A percentile compares a stretch with the other conserved stretches of the same genome.
Conservation (phyloP, 2,329 filamentous ascomycete genomes). For the Tricladium varicosporioides region DNA sequence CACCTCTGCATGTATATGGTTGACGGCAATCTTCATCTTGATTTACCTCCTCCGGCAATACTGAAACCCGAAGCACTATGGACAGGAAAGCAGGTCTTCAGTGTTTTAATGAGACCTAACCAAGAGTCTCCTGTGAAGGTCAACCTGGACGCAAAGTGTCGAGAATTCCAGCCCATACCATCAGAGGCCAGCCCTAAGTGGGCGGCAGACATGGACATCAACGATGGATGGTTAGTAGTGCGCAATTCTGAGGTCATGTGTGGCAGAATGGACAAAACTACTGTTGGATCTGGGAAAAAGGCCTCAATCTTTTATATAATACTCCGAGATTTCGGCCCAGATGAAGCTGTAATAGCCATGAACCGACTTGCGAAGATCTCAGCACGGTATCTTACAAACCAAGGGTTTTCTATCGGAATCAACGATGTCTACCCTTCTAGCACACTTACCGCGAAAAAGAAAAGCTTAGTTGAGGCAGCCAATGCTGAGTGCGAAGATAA, state of each 20-base stretch:
- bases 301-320: constrained; percentile 98
- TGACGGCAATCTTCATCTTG: constrained; percentile 71
- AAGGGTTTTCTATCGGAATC: constrained; percentile 94
- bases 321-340: constrained; percentile 88
- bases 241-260: constrained; percentile 98
- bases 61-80: constrained; percentile 83
- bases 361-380: constrained; percentile 89
- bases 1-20: constrained; percentile 95
- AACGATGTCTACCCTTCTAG: constrained; percentile 87
- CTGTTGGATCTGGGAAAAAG: constrained; percentile 95
- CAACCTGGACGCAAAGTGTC: constrained; percentile 91
- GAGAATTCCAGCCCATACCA: constrained; percentile 61
- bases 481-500: constrained; percentile 81
- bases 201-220: constrained; percentile 70
- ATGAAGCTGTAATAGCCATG: constrained; percentile 87
- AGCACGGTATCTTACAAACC: constrained; percentile 81
- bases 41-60: constrained; percentile 83
- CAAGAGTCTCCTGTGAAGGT: constrained; percentile 77
- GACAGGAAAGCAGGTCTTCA: constrained; percentile 98
- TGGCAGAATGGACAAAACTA: constrained; percentile 95
- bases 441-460: constrained; percentile 69
- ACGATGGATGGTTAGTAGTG: constrained; percentile 88
- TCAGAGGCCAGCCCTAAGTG: constrained; percentile 46
- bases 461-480: constrained; percentile 71
- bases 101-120: constrained; percentile 85